These are phyloP conservation scores for Akanthomyces dipterigenus DNA, from an alignment of 2,329 filamentous ascomycete genomes.

Conservation along the genomic window DNA sequence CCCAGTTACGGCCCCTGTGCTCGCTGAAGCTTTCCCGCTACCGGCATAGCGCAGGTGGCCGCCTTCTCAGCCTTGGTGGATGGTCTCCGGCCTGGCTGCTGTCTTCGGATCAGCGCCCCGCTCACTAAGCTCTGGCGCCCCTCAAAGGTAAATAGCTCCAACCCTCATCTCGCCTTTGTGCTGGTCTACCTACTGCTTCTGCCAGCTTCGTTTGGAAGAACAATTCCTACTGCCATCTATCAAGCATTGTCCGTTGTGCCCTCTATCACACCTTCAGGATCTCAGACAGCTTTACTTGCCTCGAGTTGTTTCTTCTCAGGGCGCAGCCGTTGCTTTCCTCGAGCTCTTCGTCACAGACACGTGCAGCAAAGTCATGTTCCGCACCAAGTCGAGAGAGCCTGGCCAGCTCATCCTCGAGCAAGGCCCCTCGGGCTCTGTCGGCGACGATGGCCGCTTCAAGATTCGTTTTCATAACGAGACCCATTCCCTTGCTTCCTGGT, in stretches of 20 bases:
- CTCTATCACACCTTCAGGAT: background rate
- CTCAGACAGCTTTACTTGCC: background rate
- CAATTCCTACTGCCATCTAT: background rate
- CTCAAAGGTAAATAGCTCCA: background rate
- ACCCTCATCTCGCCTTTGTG: background rate
- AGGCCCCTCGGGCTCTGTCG: conserved; percentile 15
- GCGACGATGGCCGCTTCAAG: conserved; percentile 17
- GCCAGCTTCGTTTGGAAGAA: background rate
- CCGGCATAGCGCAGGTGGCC: too few relatives aligned
- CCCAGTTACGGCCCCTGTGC: too few relatives aligned
- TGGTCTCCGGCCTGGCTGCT: too few relatives aligned
- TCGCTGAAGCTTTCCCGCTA: too few relatives aligned
- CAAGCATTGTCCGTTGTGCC: background rate
- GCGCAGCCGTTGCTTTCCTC: too few relatives aligned
- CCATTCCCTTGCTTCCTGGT: conserved; percentile 5
- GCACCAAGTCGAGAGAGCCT: conserved; percentile 16
- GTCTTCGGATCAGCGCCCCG: too few relatives aligned
- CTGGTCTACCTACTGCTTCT: background rate
- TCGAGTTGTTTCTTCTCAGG: background rate
- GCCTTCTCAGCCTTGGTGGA: too few relatives aligned
- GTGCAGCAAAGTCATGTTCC: background rate
- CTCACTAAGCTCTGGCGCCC: too few relatives aligned
- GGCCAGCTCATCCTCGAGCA: conserved; percentile 16
- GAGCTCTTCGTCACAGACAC: background rate
- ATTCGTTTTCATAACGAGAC: conserved; percentile 15